phyloP scores from a whole-genome alignment of 148 eudicot species.

The Vaccinium vitisidaea region DNA sequence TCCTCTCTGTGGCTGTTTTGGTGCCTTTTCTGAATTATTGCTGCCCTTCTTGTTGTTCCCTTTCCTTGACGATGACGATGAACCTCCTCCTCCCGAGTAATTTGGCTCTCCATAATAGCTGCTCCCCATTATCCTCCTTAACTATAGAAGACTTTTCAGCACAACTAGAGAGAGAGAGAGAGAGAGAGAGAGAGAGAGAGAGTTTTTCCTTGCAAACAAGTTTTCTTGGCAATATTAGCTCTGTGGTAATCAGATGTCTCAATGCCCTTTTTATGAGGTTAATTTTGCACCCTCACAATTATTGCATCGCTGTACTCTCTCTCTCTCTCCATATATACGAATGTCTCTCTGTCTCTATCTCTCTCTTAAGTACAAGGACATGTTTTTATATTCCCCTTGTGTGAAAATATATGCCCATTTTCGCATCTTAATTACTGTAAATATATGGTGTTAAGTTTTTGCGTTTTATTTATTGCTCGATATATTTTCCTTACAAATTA shows the following conservation, averaged over 20 bases:
- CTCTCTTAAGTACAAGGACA: neutral
- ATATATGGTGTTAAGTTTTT: neutral
- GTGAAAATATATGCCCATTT: neutral
- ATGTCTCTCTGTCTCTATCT: neutral
- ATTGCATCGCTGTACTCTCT: slow-evolving; percentile 38
- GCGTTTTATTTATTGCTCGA: neutral
- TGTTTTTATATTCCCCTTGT: neutral
- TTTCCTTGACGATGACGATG: slow-evolving; percentile 51
- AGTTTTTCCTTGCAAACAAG: neutral
- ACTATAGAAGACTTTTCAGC: neutral
- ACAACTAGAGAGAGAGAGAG: neutral
- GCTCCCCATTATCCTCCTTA: slow-evolving; percentile 35
- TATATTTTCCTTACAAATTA: neutral
- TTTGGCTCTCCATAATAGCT: slow-evolving; percentile 44
- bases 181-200: neutral
- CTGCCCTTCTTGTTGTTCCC: slow-evolving; percentile 27
- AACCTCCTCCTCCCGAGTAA: slow-evolving; percentile 13
- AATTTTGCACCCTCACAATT: slow-evolving; percentile 12
- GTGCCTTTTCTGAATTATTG: slow-evolving; percentile 38
- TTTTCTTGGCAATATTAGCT: slow-evolving; percentile 1
- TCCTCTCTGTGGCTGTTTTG: slow-evolving; percentile 82
- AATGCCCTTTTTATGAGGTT: slow-evolving; percentile 29
- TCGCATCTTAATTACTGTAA: neutral
- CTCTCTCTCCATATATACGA: neutral
- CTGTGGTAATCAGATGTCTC: slow-evolving; percentile 14